Percentiles rank a stretch among this genome's conserved stretches.
phyloP scores from a whole-genome alignment of 768 basidiomycete genomes.

The Pleurotus ostreatus region DNA sequence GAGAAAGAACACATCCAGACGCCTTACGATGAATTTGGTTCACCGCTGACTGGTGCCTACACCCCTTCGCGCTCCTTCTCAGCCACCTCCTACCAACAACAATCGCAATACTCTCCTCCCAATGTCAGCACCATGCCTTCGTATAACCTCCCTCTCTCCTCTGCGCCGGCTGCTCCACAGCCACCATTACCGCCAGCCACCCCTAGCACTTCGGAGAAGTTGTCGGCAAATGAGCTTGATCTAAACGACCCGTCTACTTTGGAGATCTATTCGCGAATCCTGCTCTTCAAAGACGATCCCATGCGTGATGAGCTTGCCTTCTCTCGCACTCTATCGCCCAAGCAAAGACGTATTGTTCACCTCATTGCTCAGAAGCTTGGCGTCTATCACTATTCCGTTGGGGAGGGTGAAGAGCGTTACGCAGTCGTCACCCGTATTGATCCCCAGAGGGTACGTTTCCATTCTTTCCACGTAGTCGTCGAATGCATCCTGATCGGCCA shows the following conservation, averaged over 20 bases:
- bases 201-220: conserved; percentile 64
- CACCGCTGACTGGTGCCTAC: conserved; percentile 55
- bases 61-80: conserved; percentile 75
- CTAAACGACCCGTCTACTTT: conserved; percentile 93
- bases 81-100: conserved; percentile 55
- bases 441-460: conserved; percentile 64
- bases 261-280: conserved; percentile 94
- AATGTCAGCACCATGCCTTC: conserved; percentile 39
- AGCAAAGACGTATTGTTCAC: conserved; percentile 90
- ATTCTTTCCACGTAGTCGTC: conserved; percentile 7
- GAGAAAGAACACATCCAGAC: conserved; percentile 80
- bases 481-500: conserved; percentile 6
- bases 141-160: conserved; percentile 39
- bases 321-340: conserved; percentile 78
- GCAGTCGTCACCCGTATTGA: conserved; percentile 93
- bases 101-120: conserved; percentile 61
- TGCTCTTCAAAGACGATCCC: conserved; percentile 95
- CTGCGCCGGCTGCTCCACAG: conserved; percentile 50
- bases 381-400: conserved; percentile 90
- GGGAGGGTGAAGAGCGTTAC: conserved; percentile 88
- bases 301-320: conserved; percentile 98
- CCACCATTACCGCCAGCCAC: conserved; percentile 54
- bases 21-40: conserved; percentile 73
- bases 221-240: conserved; percentile 73
- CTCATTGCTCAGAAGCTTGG: conserved; percentile 95